Evolutionary conservation across 2,329 filamentous ascomycete species (phyloP).

Genomic region (Arthrocladium fulminans): DNA sequence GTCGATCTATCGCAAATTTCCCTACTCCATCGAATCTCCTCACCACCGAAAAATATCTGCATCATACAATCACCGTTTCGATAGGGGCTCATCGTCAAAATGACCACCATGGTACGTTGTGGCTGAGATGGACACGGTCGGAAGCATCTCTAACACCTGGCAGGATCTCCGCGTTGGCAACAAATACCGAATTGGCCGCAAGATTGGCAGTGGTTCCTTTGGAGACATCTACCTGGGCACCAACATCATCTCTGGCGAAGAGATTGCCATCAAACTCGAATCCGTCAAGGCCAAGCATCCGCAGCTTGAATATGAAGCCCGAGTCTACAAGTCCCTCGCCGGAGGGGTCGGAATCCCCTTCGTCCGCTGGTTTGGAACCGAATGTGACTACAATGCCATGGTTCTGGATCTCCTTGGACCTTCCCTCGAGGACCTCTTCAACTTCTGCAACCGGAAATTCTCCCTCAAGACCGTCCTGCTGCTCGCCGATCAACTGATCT

Average conservation of each 20-base stretch:
- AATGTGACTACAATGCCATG: conserved; percentile 99
- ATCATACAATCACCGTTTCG: background rate
- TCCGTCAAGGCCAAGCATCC: conserved; percentile 99
- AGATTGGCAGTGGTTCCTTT: conserved; percentile 96
- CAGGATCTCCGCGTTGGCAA: conserved; percentile 98
- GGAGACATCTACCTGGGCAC: conserved; percentile 98
- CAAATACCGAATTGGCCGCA: conserved; percentile 98
- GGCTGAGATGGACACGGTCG: background rate
- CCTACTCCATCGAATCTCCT: conserved; percentile 7
- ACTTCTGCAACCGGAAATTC: conserved; percentile 99
- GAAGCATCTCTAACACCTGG: conserved; percentile 28
- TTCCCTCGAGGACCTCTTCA: conserved; percentile 95
- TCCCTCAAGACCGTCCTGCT: conserved; percentile 96
- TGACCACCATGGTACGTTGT: conserved; percentile 55
- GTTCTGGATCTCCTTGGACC: conserved; percentile 94
- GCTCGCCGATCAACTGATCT: conserved; percentile 95
- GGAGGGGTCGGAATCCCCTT: conserved; percentile 97
- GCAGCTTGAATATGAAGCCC: conserved; percentile 96
- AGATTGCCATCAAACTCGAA: conserved; percentile 99
- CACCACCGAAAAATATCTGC: background rate
- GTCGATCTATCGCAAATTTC: conserved; percentile 9
- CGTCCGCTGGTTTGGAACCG: conserved; percentile 98
- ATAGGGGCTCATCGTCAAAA: conserved; percentile 30
- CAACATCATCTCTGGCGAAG: conserved; percentile 98
- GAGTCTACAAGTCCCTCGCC: conserved; percentile 76